Evolutionary conservation across 2,329 filamentous ascomycete species (phyloP), one percentile per base, ranked within the genome.

Genomic region (Falciphora oryzae): DNA sequence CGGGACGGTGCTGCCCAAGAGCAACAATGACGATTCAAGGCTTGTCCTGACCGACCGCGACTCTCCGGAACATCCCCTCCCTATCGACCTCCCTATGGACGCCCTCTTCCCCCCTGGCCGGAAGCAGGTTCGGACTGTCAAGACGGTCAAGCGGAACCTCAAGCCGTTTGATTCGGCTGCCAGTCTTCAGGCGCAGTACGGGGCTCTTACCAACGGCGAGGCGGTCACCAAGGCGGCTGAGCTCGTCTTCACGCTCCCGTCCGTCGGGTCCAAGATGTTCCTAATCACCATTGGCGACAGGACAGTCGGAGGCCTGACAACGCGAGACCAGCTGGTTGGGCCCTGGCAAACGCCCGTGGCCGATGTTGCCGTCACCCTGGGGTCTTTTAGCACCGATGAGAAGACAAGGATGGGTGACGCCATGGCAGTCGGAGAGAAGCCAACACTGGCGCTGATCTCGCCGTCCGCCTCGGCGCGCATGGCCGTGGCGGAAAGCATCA

Each of bases 351-450:
- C 89, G 16, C 95, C 95, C 3, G 93, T 98, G 18, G 89, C 95
- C 4, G 93, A 99, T 75, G 93, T 96, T 61, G 94, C 93, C 3
- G 94, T 98, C 29, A 98, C 94, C 28, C 88, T 91, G 0, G 94
- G 92, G 0, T 90, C 92, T 2, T 87, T 97, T 70, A 85, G 87
- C 60, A 72, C 85, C 10, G 82, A 81, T 22, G 79, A 83, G 22
- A 91, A 89, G 66, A 83, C 90, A 61, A 89, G 84, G 71, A 91
- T 89, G 32, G 95, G 95, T 69, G 95, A 98, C 76, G 93, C 93
- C n/a, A 97, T 98, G 92, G 89, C 93, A 1, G 96, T 97, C 90
- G 95, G 95, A 44, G 94, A 97, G 78, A 95, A 91, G 77, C 92
- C 93, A 57, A 90, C 89, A 0, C 79, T 99, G 64, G 95, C 95